These are phyloP conservation scores for Irineochytrium annulatum DNA, from an alignment of 192 early-diverging fungal species.

Conservation along the genomic window DNA sequence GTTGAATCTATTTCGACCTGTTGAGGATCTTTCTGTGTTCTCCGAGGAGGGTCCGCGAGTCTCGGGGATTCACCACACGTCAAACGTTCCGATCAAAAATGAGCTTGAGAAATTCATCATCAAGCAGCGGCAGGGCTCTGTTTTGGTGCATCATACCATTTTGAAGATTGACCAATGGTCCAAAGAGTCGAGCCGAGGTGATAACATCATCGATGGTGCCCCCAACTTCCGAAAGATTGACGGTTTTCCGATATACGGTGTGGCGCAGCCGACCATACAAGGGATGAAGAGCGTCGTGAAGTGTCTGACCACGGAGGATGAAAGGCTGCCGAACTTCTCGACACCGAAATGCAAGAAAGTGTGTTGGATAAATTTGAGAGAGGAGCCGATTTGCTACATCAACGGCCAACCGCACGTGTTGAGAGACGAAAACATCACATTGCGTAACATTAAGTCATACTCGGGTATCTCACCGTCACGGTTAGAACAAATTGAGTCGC, in stretches of 20 bases:
- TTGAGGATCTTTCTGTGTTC: constrained; percentile 53
- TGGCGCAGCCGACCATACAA: constrained; percentile 57
- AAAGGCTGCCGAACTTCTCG: constrained; percentile 7
- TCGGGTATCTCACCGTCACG: constrained; percentile 49
- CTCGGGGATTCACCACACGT: background rate
- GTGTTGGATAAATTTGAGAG: constrained; percentile 64
- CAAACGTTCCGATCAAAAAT: constrained; percentile 27
- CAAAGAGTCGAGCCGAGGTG: constrained; percentile 4
- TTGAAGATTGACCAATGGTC: constrained; percentile 61
- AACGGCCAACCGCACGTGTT: constrained; percentile 64
- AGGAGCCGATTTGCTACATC: constrained; percentile 65
- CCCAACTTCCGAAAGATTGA: constrained; percentile 47
- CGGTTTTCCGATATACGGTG: constrained; percentile 20
- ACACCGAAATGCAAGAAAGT: constrained; percentile 16
- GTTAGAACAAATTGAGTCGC: constrained; percentile 50
- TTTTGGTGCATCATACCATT: constrained; percentile 54
- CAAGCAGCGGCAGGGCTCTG: constrained; percentile 51
- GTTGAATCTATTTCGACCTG: constrained; percentile 51
- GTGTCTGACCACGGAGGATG: constrained; percentile 14
- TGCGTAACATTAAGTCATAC: constrained; percentile 60
- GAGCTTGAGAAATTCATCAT: constrained; percentile 55
- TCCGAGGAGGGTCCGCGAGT: constrained; percentile 8
- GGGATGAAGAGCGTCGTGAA: constrained; percentile 48
- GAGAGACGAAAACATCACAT: constrained; percentile 50
- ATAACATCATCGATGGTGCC: constrained; percentile 43